Evolutionary conservation across 2,329 filamentous ascomycete genomes (phyloP).

Genomic region (Xylaria sp.): DNA sequence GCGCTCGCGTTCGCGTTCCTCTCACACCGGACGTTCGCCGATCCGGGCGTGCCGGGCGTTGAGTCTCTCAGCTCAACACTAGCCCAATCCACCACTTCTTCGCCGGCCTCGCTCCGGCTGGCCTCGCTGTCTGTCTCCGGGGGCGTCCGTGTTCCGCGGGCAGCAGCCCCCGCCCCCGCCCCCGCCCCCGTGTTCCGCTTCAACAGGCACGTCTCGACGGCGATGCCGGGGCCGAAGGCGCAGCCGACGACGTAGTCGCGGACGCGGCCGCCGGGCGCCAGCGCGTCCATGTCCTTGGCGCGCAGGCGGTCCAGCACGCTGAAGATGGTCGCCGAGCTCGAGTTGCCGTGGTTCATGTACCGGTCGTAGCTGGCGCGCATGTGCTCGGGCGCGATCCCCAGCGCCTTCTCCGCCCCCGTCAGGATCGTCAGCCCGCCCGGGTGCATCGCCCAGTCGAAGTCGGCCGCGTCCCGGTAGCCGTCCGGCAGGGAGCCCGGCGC

Average conservation of each 20-base stretch:
- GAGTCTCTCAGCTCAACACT: slow-evolving; percentile 29
- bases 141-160: slow-evolving; percentile 48
- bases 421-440: slow-evolving; percentile 70
- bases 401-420: slow-evolving; percentile 60
- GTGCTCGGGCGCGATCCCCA: slow-evolving; percentile 63
- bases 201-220: slow-evolving; percentile 69
- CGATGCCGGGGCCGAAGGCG: slow-evolving; percentile 71
- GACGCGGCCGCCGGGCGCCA: slow-evolving; percentile 52
- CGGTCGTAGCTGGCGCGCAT: slow-evolving; percentile 71
- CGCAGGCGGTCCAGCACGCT: slow-evolving; percentile 66
- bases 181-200: slow-evolving; percentile 50
- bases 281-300: slow-evolving; percentile 60
- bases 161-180: too few species aligned
- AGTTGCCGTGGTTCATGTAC: slow-evolving; percentile 70
- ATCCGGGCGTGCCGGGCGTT: slow-evolving; percentile 22
- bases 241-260: slow-evolving; percentile 66
- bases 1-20: slow-evolving; percentile 1
- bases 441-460: slow-evolving; percentile 76
- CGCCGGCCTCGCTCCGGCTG: slow-evolving; percentile 46
- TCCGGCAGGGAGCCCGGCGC: slow-evolving; percentile 46
- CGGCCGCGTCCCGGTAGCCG: slow-evolving; percentile 48
- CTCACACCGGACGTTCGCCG: slow-evolving; percentile 5
- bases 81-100: slow-evolving; percentile 38
- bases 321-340: slow-evolving; percentile 69
- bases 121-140: slow-evolving; percentile 57